phyloP scores from a whole-genome alignment of 2,329 filamentous ascomycete genomes.

The Apiospora sp. region DNA sequence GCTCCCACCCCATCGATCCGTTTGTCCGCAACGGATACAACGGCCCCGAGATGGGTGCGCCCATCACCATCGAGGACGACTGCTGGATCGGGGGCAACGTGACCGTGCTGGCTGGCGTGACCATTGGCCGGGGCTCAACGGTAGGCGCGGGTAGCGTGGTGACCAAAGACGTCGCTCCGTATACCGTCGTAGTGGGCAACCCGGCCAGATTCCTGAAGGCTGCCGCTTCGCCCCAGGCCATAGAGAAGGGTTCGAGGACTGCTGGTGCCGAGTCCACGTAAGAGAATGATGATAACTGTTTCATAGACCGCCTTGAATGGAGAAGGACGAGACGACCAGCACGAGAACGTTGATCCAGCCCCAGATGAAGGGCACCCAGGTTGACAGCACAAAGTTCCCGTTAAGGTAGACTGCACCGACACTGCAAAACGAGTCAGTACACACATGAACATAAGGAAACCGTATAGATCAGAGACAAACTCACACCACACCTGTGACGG shows the following conservation, averaged over 20 bases:
- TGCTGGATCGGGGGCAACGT: slow-evolving; percentile 81
- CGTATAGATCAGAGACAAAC: neutral
- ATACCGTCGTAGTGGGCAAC: slow-evolving; percentile 71
- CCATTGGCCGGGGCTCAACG: slow-evolving; percentile 75
- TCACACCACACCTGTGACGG: slow-evolving; percentile 80
- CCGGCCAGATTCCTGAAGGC: slow-evolving; percentile 65
- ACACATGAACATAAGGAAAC: neutral
- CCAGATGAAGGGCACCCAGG: slow-evolving; percentile 93
- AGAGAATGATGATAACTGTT: neutral
- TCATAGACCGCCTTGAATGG: slow-evolving; percentile 89
- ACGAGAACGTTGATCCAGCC: slow-evolving; percentile 83
- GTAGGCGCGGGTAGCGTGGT: slow-evolving; percentile 86
- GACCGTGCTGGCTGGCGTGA: slow-evolving; percentile 77
- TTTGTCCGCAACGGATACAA: slow-evolving; percentile 74
- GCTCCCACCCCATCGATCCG: slow-evolving; percentile 80
- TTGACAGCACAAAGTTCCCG: slow-evolving; percentile 90
- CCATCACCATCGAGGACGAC: slow-evolving; percentile 80
- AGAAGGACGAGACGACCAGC: slow-evolving; percentile 86
- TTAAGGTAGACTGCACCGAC: slow-evolving; percentile 82
- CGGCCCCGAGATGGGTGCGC: slow-evolving; percentile 77
- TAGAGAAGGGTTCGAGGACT: neutral
- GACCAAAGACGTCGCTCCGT: slow-evolving; percentile 75
- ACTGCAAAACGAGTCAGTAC: slow-evolving; percentile 50
- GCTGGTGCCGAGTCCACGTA: neutral
- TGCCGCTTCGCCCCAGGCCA: slow-evolving; percentile 24